phyloP scores from a whole-genome alignment of 371 early-diverging fungal species.

The Apophysomyces trapeziformis region DNA sequence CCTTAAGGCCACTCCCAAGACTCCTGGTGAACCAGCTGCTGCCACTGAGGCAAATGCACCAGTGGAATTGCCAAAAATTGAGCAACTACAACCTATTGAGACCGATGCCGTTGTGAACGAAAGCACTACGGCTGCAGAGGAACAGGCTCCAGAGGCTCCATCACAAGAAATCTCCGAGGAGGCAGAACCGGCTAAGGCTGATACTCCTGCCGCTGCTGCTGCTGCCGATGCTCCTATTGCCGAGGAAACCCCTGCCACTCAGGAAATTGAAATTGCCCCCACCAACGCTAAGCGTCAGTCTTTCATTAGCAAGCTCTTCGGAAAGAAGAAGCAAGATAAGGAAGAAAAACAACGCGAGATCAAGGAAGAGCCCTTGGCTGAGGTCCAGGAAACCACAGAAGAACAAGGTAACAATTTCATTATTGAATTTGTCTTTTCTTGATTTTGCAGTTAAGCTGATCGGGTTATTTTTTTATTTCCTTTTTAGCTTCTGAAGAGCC shows the following conservation, averaged over 20 bases:
- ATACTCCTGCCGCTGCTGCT: constrained; percentile 14
- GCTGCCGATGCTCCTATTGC: constrained; percentile 7
- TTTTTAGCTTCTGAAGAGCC: constrained; percentile 17
- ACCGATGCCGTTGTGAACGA: constrained; percentile 15
- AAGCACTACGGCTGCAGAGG: constrained; percentile 2
- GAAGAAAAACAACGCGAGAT: constrained; percentile 21
- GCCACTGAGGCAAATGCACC: constrained; percentile 11
- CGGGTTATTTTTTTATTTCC: background rate
- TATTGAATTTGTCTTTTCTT: background rate
- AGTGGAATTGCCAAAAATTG: constrained; percentile 19
- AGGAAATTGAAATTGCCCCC: constrained; percentile 8
- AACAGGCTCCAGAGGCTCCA: constrained; percentile 1
- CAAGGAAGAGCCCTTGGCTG: constrained; percentile 17
- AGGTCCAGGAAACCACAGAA: background rate
- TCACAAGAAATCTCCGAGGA: background rate
- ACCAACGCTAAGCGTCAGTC: constrained; percentile 14
- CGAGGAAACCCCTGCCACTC: background rate
- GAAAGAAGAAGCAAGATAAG: constrained; percentile 12
- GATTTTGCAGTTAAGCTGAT: background rate
- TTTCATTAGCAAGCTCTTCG: constrained; percentile 17
- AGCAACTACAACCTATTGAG: constrained; percentile 17
- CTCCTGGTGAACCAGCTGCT: constrained; percentile 7
- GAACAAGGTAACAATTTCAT: constrained; percentile 11
- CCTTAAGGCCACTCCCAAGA: constrained; percentile 11
- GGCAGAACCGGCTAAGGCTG: constrained; percentile 12